Base-by-base conservation (phyloP, 352 stramenopile genomes). In the Globisporangium uncinulatum region DNA sequence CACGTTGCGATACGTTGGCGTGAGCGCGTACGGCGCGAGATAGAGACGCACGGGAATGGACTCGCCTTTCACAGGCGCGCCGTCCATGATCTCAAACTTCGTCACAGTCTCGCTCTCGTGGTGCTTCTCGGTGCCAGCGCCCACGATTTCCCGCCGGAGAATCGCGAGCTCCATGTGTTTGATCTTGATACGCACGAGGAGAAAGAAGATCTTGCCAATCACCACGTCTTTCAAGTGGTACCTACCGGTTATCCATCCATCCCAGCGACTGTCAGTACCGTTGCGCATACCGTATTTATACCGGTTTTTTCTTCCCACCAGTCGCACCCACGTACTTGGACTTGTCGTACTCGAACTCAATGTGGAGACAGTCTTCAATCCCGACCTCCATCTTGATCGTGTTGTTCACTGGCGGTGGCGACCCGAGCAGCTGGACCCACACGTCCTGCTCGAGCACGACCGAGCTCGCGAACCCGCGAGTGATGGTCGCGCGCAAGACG, bases 71-170 rank as follows among this genome's bases (percentile, higher is more conserved):
- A 99, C 86, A 0, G 97, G 97, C 31, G 94, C 94, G 48, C 97
- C 97, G 69, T 99, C 97, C 97, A 99, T 99, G 71, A 99, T 97
- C 73, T 99, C 97, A 72, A 97, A 99, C 67, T 98, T 99, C 7
- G 94, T 88, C 42, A 99, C 66, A 4, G 94, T 99, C 65, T 99
- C 96, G 43, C 85, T 98, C 62, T 99, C 97, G 24, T 87, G 98
- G 57, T 96, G 79, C 60, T 83, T 77, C 37, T 96, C 89, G 2
- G 70, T 60, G 0, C 79, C 82, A 11, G 67, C 43, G 9, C 94
- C 93, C 44, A 95, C 88, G 19, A 92, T 92, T 67, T 99, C 96
- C 39, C 96, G 84, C 44, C 97, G 94, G 56, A 99, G 87, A 53
- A 99, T 97, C 17, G 95, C 94, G 48, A 99, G 71, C 79, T 99